Base-by-base conservation (phyloP, 345 rosid species). In the Gossypium mustelinum region DNA sequence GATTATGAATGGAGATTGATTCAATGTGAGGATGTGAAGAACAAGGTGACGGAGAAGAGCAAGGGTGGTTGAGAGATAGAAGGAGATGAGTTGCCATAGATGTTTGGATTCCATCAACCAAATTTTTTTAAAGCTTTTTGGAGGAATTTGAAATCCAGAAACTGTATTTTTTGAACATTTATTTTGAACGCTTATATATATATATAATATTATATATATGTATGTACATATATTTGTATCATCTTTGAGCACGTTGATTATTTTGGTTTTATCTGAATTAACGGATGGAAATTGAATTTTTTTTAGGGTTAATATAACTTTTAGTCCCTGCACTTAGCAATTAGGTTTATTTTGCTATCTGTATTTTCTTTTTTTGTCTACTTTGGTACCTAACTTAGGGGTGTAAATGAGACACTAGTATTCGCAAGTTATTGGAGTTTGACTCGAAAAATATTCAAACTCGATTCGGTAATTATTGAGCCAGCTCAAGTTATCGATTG, bases 1-100 rank as follows among this genome's bases (percentile, higher is more conserved):
- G 81, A 87, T 59, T 0, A 89, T 11, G 3, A 86, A 43, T 2
- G 89, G 89, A 0, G 68, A 24, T 1, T 50, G 68, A 45, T 73
- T 73, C 0, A 62, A 17, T 27, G 11, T 48, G 48, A 60, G 59
- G 20, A 48, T 47, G 67, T n/a, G 51, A 63, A 16, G 48, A 51
- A 73, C 27, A 10, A 63, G 13, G 60, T 17, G 39, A 5, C 76
- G 39, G 59, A 73, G 65, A 50, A 73, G 65, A 45, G 39, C 20
- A 24, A 73, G 59, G 24, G 70, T 52, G 20, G 29, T 62, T 17
- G 76, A 73, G 69, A 73, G 60, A 61, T 73, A 73, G 9, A 73
- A 61, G 60, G 76, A 61, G 69, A 73, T 61, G 47, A 48, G 24
- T 27, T n/a, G 70, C 58, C 68, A 73, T 13, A 73, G 70, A 44